phyloP scores from a whole-genome alignment of 2,329 filamentous ascomycete genomes.

The Dactylellina haptotyla region DNA sequence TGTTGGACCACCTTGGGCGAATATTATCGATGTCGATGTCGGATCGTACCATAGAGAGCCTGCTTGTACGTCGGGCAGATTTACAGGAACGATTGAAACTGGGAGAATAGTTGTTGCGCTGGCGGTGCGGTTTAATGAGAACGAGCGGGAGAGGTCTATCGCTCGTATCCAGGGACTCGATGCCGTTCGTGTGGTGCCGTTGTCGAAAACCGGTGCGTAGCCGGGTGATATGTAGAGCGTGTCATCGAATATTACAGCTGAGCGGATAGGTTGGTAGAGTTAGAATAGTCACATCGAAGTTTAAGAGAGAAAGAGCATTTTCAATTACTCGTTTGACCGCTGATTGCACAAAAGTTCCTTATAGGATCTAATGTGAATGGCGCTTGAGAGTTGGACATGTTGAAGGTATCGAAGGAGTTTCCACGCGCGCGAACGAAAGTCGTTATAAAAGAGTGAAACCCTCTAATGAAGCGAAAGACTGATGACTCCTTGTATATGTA shows the following conservation, averaged over 20 bases:
- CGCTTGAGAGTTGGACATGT: neutral
- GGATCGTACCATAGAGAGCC: constrained; percentile 37
- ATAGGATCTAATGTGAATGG: constrained; percentile 36
- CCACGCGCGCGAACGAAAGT: neutral
- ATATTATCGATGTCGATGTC: constrained; percentile 8
- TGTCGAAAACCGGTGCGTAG: constrained; percentile 28
- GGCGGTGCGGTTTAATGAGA: constrained; percentile 27
- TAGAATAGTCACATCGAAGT: neutral
- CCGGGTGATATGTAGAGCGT: constrained; percentile 28
- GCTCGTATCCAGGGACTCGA: constrained; percentile 31
- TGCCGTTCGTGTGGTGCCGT: constrained; percentile 22
- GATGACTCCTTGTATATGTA: neutral
- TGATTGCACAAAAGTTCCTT: constrained; percentile 35
- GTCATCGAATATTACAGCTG: constrained; percentile 23
- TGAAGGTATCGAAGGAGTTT: neutral
- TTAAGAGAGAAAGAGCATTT: too few relatives aligned
- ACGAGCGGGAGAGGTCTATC: constrained; percentile 24
- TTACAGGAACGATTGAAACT: constrained; percentile 22
- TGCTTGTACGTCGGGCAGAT: constrained; percentile 31
- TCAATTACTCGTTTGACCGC: constrained; percentile 32
- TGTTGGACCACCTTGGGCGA: constrained; percentile 19
- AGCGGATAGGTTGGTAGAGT: neutral
- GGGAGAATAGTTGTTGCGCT: constrained; percentile 27
- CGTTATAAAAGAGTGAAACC: neutral
- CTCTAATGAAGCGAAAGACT: neutral